Percentiles rank a stretch among this genome's conserved stretches.
Evolutionary conservation across 345 rosid genomes (phyloP).

Genomic region (Salix suchowensis): DNA sequence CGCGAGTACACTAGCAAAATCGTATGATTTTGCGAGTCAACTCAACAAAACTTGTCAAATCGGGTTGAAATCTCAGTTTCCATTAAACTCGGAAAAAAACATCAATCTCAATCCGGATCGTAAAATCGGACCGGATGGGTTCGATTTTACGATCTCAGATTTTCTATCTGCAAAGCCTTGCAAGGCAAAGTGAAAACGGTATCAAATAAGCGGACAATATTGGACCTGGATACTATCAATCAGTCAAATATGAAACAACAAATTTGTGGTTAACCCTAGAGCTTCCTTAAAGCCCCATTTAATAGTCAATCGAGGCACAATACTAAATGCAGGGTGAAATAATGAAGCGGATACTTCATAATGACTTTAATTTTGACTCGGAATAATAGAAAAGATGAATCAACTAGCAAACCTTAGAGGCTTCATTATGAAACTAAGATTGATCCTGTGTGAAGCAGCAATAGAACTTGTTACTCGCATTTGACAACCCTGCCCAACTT

Average conservation of each 20-base stretch:
- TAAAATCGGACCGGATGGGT: too few species aligned
- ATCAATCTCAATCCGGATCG: too few species aligned
- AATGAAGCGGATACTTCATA: neutral
- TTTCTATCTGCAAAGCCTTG: too few species aligned
- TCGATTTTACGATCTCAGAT: too few species aligned
- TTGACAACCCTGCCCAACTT: slow-evolving; percentile 93
- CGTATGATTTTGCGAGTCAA: too few species aligned
- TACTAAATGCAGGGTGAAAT: neutral
- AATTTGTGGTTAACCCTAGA: neutral
- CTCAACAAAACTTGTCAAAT: too few species aligned
- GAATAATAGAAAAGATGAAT: neutral
- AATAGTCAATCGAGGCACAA: neutral
- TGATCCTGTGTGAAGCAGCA: slow-evolving; percentile 66
- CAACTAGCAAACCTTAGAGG: slow-evolving; percentile 54
- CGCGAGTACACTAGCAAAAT: too few species aligned
- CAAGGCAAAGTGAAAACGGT: too few species aligned
- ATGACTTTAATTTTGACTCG: neutral
- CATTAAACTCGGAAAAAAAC: too few species aligned
- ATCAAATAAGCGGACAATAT: neutral
- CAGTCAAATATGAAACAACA: neutral
- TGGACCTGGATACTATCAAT: neutral
- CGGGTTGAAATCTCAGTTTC: too few species aligned
- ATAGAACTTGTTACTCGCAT: slow-evolving; percentile 70
- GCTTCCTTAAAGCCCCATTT: neutral
- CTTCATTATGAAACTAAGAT: slow-evolving; percentile 78